Evolutionary conservation across 2,329 filamentous ascomycete genomes (phyloP).

Genomic region (Didymella segeticola): DNA sequence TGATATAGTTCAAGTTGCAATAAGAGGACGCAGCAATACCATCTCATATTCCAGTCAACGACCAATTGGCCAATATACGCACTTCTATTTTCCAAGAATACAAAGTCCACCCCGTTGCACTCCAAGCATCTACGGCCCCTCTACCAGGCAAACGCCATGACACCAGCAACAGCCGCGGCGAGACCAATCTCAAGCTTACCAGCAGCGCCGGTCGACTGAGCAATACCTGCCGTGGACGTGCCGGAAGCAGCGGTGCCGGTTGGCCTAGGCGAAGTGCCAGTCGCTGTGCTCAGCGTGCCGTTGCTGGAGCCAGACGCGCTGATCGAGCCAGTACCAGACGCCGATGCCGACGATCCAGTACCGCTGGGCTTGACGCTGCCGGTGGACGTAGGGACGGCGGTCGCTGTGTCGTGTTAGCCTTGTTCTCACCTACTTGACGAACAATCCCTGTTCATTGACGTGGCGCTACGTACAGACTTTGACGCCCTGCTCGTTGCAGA

Average conservation of each 20-base stretch:
- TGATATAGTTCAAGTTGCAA: background rate
- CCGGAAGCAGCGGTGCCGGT: slow-evolving; percentile 9
- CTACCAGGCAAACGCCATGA: slow-evolving; percentile 38
- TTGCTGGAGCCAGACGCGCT: slow-evolving; percentile 12
- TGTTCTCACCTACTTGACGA: background rate
- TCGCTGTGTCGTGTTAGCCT: slow-evolving; percentile 21
- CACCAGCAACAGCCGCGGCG: slow-evolving; percentile 32
- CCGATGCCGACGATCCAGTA: slow-evolving; percentile 18
- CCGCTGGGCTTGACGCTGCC: slow-evolving; percentile 22
- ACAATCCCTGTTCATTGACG: background rate
- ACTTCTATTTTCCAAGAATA: too few species aligned
- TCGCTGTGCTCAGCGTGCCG: slow-evolving; percentile 14
- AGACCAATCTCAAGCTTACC: slow-evolving; percentile 33
- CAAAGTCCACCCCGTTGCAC: too few species aligned
- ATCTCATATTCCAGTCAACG: too few species aligned
- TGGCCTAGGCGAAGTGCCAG: slow-evolving; percentile 20
- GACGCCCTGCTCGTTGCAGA: slow-evolving; percentile 36
- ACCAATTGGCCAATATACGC: too few species aligned
- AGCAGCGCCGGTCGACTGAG: slow-evolving; percentile 30
- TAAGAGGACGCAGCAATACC: background rate
- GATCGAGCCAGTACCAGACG: slow-evolving; percentile 21
- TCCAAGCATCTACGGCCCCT: background rate
- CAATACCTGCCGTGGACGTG: slow-evolving; percentile 14
- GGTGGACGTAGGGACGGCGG: slow-evolving; percentile 26
- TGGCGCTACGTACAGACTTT: slow-evolving; percentile 37